These are phyloP conservation scores for Gloeopeniophorella convolvens DNA, from an alignment of 768 basidiomycete species.

Conservation along the genomic window DNA sequence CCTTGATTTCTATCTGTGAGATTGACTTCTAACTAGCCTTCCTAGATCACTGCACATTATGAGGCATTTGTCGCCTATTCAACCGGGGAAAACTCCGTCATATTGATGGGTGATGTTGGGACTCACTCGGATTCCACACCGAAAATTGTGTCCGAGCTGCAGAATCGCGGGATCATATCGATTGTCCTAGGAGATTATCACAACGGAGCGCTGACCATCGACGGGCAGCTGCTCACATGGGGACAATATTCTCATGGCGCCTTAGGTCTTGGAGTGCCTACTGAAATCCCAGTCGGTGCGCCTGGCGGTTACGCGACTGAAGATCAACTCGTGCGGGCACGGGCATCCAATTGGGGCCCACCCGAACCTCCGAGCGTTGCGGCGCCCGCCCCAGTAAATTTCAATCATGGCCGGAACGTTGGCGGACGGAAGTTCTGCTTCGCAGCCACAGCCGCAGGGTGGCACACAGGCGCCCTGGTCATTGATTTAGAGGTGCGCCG, in stretches of 20 bases:
- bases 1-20: too few species aligned
- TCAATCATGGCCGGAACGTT: constrained; percentile 48
- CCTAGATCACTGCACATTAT: constrained; percentile 81
- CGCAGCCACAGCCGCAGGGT: constrained; percentile 74
- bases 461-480: constrained; percentile 88
- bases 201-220: constrained; percentile 72
- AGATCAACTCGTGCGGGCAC: constrained; percentile 27
- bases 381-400: constrained; percentile 65
- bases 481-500: constrained; percentile 69
- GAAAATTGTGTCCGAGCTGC: constrained; percentile 64
- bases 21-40: constrained; percentile 21
- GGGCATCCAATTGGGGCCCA: constrained; percentile 10
- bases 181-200: constrained; percentile 93
- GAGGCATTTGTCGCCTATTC: constrained; percentile 78
- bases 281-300: constrained; percentile 39
- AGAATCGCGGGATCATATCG: constrained; percentile 74
- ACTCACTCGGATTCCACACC: constrained; percentile 41
- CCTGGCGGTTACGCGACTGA: constrained; percentile 54
- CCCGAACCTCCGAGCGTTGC: constrained; percentile 37
- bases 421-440: constrained; percentile 60
- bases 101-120: constrained; percentile 60
- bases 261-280: constrained; percentile 79
- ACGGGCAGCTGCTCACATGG: constrained; percentile 78
- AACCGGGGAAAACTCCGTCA: constrained; percentile 59
- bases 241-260: constrained; percentile 73